Conservation (phyloP, 257 asterid species). For the Rehmannia glutinosa region DNA sequence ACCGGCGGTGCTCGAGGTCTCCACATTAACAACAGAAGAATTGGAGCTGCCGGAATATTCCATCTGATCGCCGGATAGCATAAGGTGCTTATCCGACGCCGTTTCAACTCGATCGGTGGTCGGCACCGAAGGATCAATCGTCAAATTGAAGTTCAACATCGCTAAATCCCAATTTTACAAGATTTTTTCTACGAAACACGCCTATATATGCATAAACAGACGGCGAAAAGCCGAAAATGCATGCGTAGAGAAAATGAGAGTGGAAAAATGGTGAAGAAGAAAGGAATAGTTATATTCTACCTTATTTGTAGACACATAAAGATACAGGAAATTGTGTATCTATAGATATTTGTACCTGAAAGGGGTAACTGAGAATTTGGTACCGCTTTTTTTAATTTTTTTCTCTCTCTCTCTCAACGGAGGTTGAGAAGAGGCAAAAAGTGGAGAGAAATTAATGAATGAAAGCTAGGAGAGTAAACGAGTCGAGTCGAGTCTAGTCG, state of each 20-base stretch:
- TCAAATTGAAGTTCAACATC: conserved; percentile 73
- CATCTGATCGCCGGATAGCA: conserved; percentile 41
- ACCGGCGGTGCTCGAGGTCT: conserved; percentile 65
- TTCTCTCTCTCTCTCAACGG: conserved; percentile 18
- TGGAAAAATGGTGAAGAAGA: conserved; percentile 37
- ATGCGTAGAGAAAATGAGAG: conserved; percentile 10
- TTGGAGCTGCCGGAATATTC: conserved; percentile 81
- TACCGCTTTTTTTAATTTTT: conserved; percentile 13
- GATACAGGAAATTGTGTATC: conserved; percentile 23
- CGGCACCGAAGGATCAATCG: conserved; percentile 34
- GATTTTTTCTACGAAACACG: neutral
- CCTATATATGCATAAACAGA: conserved; percentile 2
- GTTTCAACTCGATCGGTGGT: conserved; percentile 34
- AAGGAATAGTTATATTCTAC: conserved; percentile 32
- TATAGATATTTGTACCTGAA: conserved; percentile 12
- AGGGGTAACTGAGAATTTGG: conserved; percentile 21
- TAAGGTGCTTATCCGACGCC: conserved; percentile 34
- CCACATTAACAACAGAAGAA: conserved; percentile 67
- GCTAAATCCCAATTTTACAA: neutral
- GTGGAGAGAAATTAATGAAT: conserved; percentile 18
- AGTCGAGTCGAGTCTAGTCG: too few species aligned
- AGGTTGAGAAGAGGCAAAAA: conserved; percentile 26
- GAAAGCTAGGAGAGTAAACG: too few species aligned
- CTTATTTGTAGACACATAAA: conserved; percentile 12
- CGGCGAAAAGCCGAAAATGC: conserved; percentile 24